Conservation (phyloP, 1,284 basidiomycete species). For the Apiotrichum mycotoxinovorans region DNA sequence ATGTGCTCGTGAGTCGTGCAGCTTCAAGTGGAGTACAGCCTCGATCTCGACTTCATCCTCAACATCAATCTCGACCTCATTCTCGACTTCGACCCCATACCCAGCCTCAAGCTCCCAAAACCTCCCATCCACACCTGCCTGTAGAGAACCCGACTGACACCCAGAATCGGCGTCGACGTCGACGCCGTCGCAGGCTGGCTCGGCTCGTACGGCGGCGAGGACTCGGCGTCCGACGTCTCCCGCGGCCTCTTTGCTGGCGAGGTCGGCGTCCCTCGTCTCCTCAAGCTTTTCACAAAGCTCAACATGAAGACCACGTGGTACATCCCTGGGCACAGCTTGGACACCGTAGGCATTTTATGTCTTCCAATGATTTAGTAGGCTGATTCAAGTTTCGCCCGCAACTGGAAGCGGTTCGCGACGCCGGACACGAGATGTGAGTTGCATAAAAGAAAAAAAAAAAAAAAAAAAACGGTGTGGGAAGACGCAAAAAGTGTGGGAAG, state of each 20-base stretch:
- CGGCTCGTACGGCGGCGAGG: slow-evolving; percentile 50
- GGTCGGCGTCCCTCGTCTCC: slow-evolving; percentile 63
- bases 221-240: slow-evolving; percentile 49
- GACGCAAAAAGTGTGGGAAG: neutral
- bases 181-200: slow-evolving; percentile 64
- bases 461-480: neutral
- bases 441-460: too few species aligned
- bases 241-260: slow-evolving; percentile 59
- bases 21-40: too few species aligned
- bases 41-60: too few species aligned
- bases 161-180: slow-evolving; percentile 59
- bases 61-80: too few species aligned
- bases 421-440: slow-evolving; percentile 51
- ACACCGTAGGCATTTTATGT: too few species aligned
- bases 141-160: neutral
- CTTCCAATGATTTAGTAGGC: too few species aligned
- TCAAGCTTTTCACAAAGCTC: slow-evolving; percentile 71
- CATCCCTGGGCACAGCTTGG: slow-evolving; percentile 56
- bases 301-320: slow-evolving; percentile 67
- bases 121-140: neutral
- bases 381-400: slow-evolving; percentile 51
- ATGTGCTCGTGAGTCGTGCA: slow-evolving; percentile 17
- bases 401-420: slow-evolving; percentile 49
- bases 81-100: too few species aligned
- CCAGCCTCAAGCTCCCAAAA: too few species aligned